These are phyloP conservation scores for Pyrenophora graminea DNA, from an alignment of 2,329 filamentous ascomycete genomes.

Conservation along the genomic window DNA sequence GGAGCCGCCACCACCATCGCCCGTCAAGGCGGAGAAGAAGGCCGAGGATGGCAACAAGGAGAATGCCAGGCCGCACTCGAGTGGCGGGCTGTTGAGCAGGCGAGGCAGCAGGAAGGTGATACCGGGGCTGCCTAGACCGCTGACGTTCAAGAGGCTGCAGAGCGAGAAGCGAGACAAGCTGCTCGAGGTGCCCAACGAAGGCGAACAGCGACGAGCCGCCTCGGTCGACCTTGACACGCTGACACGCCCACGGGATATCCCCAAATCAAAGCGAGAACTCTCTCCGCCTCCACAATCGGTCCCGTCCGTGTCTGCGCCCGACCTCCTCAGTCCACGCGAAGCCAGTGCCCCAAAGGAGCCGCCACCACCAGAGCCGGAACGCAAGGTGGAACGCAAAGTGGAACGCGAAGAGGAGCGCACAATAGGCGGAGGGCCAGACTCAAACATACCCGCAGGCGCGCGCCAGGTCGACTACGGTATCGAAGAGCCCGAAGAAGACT, in stretches of 20 bases:
- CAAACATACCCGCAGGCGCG: conserved; percentile 41
- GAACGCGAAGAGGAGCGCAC: conserved; percentile 20
- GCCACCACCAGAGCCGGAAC: conserved; percentile 10
- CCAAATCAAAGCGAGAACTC: conserved; percentile 47
- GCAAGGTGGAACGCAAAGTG: neutral
- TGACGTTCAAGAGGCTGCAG: conserved; percentile 81
- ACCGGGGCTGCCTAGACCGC: conserved; percentile 73
- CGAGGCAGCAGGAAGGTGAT: conserved; percentile 64
- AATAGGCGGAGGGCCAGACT: conserved; percentile 37
- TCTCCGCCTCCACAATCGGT: conserved; percentile 47
- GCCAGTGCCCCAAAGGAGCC: conserved; percentile 30
- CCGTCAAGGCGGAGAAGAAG: conserved; percentile 6
- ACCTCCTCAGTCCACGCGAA: conserved; percentile 40
- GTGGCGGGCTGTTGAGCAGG: conserved; percentile 35
- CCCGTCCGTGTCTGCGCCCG: conserved; percentile 47
- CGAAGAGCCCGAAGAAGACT: conserved; percentile 32
- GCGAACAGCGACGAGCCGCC: conserved; percentile 71
- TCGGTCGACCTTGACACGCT: conserved; percentile 59
- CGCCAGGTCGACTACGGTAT: conserved; percentile 41
- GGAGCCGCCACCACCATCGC: conserved; percentile 24
- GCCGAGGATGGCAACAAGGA: conserved; percentile 7
- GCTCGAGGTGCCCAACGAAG: conserved; percentile 65
- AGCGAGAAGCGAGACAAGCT: conserved; percentile 79
- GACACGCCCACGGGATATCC: too few species aligned
- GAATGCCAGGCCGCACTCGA: conserved; percentile 40